Percentiles rank a stretch among this genome's conserved stretches.
Conservation (phyloP, 441 rosid genomes). For the Macaranga tanarius region DNA sequence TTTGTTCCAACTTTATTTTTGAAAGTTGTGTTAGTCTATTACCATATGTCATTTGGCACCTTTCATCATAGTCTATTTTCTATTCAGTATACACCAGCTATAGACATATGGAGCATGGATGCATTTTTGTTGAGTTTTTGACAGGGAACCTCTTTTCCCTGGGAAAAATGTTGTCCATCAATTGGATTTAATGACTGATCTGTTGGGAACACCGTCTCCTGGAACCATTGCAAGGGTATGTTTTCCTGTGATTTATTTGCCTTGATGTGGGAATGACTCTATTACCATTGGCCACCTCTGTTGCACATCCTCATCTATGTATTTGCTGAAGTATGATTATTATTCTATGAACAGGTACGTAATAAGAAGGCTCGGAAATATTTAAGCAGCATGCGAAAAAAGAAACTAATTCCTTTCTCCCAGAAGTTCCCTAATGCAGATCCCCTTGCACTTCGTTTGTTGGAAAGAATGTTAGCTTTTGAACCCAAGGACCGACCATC, state of each 20-base stretch:
- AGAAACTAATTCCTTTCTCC: conserved; percentile 74
- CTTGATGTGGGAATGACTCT: conserved; percentile 1
- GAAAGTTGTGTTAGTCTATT: background rate
- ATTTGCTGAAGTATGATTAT: conserved; percentile 19
- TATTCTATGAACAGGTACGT: conserved; percentile 59
- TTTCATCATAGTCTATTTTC: conserved; percentile 15
- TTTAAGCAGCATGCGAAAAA: conserved; percentile 91
- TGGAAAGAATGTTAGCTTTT: conserved; percentile 91
- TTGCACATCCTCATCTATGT: conserved; percentile 1
- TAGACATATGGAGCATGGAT: conserved; percentile 99
- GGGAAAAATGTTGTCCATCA: conserved; percentile 99
- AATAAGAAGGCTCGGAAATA: conserved; percentile 99
- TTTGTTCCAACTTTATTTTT: background rate
- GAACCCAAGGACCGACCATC: conserved; percentile 89
- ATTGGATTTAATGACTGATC: conserved; percentile 95
- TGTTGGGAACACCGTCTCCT: conserved; percentile 89
- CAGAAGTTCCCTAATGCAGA: conserved; percentile 85
- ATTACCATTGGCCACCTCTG: conserved; percentile 1
- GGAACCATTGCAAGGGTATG: conserved; percentile 81
- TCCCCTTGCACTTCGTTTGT: conserved; percentile 81
- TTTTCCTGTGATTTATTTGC: conserved; percentile 19
- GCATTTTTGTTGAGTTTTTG: conserved; percentile 98
- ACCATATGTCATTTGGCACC: background rate
- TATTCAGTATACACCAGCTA: conserved; percentile 92
- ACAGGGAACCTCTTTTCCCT: conserved; percentile 93